Evolutionary conservation across 805 yeast genomes (phyloP).

Genomic region (Yamadazyma sp.): DNA sequence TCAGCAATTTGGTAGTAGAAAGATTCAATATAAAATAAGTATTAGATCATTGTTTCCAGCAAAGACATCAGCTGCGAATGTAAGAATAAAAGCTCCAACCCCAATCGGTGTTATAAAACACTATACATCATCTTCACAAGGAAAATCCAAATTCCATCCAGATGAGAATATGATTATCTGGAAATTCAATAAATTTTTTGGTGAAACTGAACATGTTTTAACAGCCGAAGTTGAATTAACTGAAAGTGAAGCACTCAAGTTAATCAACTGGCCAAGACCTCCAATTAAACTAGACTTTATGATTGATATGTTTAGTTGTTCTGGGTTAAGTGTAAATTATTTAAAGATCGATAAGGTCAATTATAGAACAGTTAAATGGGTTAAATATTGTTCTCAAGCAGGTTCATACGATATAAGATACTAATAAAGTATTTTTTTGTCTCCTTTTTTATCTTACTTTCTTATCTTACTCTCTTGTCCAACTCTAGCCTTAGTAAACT

Average conservation of each 20-base stretch:
- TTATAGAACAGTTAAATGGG: conserved; percentile 83
- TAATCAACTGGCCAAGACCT: conserved; percentile 59
- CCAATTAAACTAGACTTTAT: conserved; percentile 71
- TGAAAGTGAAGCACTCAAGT: conserved; percentile 7
- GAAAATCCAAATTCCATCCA: conserved; percentile 66
- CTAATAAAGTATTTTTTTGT: conserved; percentile 21
- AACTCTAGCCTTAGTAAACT: too few relatives aligned
- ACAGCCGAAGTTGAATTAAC: conserved; percentile 50
- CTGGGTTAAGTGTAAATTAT: conserved; percentile 73
- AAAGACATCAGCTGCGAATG: conserved; percentile 60
- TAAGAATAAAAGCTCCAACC: conserved; percentile 62
- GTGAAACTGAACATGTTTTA: conserved; percentile 60
- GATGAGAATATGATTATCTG: conserved; percentile 65
- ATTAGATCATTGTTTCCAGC: conserved; percentile 60
- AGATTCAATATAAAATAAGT: conserved; percentile 55
- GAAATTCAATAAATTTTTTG: conserved; percentile 67
- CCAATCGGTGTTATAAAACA: conserved; percentile 42
- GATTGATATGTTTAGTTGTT: conserved; percentile 70
- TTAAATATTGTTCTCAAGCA: conserved; percentile 69
- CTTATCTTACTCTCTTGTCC: too few relatives aligned
- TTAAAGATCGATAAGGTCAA: conserved; percentile 62
- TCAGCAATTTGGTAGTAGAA: conserved; percentile 38
- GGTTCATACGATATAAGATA: conserved; percentile 82
- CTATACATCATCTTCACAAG: conserved; percentile 46
- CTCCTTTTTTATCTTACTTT: too few relatives aligned